These are phyloP conservation scores for Saccharomycopsis sp. DNA, from an alignment of 805 yeast genomes.

Conservation along the genomic window DNA sequence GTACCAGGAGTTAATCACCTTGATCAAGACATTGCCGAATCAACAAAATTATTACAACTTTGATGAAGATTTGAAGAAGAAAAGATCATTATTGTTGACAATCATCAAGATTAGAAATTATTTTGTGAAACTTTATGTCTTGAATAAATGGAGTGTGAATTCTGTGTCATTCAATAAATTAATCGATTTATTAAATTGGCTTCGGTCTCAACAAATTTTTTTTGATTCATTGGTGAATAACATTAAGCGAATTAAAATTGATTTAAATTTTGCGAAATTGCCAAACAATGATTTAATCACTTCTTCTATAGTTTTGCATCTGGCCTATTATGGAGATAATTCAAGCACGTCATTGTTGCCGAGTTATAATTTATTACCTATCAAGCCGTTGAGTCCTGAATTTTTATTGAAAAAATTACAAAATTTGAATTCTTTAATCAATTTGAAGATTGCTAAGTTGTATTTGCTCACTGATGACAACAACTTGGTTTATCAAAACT, in stretches of 20 bases:
- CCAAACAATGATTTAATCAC: slow-evolving; percentile 90
- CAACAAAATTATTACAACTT: slow-evolving; percentile 18
- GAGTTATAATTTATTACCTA: slow-evolving; percentile 14
- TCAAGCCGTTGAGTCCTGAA: slow-evolving; percentile 1
- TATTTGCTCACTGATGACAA: neutral
- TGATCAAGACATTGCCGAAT: slow-evolving; percentile 15
- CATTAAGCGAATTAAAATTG: slow-evolving; percentile 16
- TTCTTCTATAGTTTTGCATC: slow-evolving; percentile 73
- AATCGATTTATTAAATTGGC: slow-evolving; percentile 85
- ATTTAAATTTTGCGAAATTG: slow-evolving; percentile 52
- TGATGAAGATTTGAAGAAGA: slow-evolving; percentile 28
- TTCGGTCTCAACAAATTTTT: slow-evolving; percentile 68
- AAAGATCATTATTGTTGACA: slow-evolving; percentile 59
- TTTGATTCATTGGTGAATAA: slow-evolving; percentile 60
- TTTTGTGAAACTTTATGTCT: slow-evolving; percentile 74
- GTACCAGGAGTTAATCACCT: slow-evolving; percentile 11
- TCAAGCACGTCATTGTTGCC: slow-evolving; percentile 12
- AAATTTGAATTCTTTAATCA: slow-evolving; percentile 13
- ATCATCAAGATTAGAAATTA: slow-evolving; percentile 74
- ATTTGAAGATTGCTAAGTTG: slow-evolving; percentile 15
- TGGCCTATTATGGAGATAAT: slow-evolving; percentile 35
- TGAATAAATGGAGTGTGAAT: slow-evolving; percentile 80
- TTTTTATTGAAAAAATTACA: slow-evolving; percentile 9
- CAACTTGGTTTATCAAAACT: neutral
- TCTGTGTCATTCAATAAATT: slow-evolving; percentile 63